Percentiles rank a stretch among this genome's conserved stretches.
Evolutionary conservation across 495 filamentous ascomycete genomes (phyloP).

Genomic region (Parathielavia hyrcaniae): DNA sequence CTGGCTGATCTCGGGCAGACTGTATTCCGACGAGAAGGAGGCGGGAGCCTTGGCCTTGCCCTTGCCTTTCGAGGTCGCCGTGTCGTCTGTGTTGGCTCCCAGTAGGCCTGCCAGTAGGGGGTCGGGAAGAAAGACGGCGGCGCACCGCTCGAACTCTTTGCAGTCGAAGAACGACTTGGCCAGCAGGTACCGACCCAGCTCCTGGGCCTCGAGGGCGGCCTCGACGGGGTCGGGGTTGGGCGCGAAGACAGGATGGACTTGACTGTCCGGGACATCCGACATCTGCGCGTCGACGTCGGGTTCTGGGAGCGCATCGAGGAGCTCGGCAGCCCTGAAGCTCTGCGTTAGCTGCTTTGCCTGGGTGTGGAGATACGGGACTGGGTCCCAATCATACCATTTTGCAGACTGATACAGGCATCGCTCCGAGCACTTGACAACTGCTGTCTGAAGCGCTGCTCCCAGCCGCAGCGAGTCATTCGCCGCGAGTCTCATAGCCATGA

Average conservation of each 20-base stretch:
- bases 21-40: slow-evolving; percentile 17
- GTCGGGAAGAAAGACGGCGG: slow-evolving; percentile 78
- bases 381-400: slow-evolving; percentile 66
- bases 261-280: slow-evolving; percentile 28
- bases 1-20: slow-evolving; percentile 58
- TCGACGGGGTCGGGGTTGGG: slow-evolving; percentile 57
- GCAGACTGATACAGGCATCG: slow-evolving; percentile 92
- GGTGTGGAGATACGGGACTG: background rate
- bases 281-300: slow-evolving; percentile 31
- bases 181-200: slow-evolving; percentile 76
- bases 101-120: slow-evolving; percentile 58
- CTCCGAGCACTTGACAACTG: slow-evolving; percentile 85
- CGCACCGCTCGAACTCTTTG: slow-evolving; percentile 89
- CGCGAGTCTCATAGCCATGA: slow-evolving; percentile 35
- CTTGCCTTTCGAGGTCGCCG: slow-evolving; percentile 51
- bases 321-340: slow-evolving; percentile 77
- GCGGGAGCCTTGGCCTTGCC: slow-evolving; percentile 40
- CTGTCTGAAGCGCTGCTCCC: slow-evolving; percentile 65
- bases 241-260: slow-evolving; percentile 43
- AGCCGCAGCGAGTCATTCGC: slow-evolving; percentile 45
- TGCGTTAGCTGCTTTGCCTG: slow-evolving; percentile 2
- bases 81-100: slow-evolving; percentile 41
- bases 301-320: slow-evolving; percentile 70
- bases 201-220: slow-evolving; percentile 68
- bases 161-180: slow-evolving; percentile 96